Conservation (phyloP, 2,329 filamentous ascomycete species). For the Fusarium dimerum region DNA sequence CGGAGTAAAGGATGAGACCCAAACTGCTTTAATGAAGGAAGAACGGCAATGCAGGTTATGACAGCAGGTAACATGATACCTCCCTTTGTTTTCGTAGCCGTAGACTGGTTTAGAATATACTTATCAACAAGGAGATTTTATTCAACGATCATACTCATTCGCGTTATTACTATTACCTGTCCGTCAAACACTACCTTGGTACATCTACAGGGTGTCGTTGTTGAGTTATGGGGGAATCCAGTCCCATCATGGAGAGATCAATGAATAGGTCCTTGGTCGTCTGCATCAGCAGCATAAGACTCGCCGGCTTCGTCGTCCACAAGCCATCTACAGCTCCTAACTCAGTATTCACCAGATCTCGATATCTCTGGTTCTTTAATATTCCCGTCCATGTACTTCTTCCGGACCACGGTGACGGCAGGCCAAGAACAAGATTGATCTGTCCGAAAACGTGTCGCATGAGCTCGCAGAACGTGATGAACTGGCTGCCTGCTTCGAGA, state of each 20-base stretch:
- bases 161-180: too few species aligned
- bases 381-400: constrained; percentile 29
- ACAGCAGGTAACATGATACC: not conserved
- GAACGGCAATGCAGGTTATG: not conserved
- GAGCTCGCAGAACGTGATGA: constrained; percentile 31
- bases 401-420: constrained; percentile 24
- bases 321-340: constrained; percentile 23
- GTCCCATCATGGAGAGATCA: constrained; percentile 26
- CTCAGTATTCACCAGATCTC: constrained; percentile 28
- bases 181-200: not conserved
- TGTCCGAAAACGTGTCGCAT: constrained; percentile 27
- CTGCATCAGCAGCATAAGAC: constrained; percentile 20
- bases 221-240: constrained; percentile 1
- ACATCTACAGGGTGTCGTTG: not conserved
- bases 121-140: not conserved
- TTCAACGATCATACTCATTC: too few species aligned
- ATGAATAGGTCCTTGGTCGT: constrained; percentile 21
- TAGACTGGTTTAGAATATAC: constrained; percentile 25
- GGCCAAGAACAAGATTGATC: constrained; percentile 28
- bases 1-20: not conserved
- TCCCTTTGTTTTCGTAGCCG: constrained; percentile 1
- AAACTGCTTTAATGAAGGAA: not conserved
- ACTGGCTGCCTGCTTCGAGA: constrained; percentile 28
- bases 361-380: constrained; percentile 17
- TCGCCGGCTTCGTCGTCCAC: constrained; percentile 25